Base-by-base conservation (phyloP, 225 moss, liverwort and hornwort genomes). In the Sphagnum tenellum region DNA sequence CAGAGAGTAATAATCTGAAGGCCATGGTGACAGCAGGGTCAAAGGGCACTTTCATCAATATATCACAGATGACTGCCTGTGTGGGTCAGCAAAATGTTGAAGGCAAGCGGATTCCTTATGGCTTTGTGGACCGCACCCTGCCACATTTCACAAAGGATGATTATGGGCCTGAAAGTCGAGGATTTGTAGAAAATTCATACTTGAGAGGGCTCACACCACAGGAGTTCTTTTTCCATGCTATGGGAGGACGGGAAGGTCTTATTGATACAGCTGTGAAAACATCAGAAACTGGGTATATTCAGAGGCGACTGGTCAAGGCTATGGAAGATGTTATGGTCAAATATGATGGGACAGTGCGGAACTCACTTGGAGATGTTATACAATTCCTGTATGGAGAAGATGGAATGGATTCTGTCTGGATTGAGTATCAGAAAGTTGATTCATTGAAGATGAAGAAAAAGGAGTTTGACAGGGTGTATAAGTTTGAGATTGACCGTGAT, bases 251-350 rank as follows among this genome's bases (percentile, higher is more conserved):
- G 66, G 98, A 98, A 66, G 98, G 98, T 84, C 87, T 98, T 5
- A 98, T 93, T 57, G 98, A 98, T 74, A 98, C 98, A 48, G 98
- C 98, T 60, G 98, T 98, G 59, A 98, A 98, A 75, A 98, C 98
- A 9, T 98, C 98, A 8, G 98, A 98, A 80, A 98, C 98, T 13
- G 98, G 98, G 46, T 98, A 98, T 63, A 93, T 98, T 12, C 98
- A 98, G 68, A 88, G 93, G 70, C 89, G 93, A 53, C 77, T 98
- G 63, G 98, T 98, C 46, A 98, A 98, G 74, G 98, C 93, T 54
- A 98, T 98, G 98, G 98, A 98, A 68, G 98, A 98, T 71, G 98
- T 98, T 12, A 98, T 98, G 98, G 94, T 94, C 57, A 98, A 98
- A 77, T 98, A 98, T 67, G 98, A 98, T 75, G 93, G 98, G 46